Evolutionary conservation across 192 early-diverging fungal genomes (phyloP).

Genomic region (Gigaspora rosea): DNA sequence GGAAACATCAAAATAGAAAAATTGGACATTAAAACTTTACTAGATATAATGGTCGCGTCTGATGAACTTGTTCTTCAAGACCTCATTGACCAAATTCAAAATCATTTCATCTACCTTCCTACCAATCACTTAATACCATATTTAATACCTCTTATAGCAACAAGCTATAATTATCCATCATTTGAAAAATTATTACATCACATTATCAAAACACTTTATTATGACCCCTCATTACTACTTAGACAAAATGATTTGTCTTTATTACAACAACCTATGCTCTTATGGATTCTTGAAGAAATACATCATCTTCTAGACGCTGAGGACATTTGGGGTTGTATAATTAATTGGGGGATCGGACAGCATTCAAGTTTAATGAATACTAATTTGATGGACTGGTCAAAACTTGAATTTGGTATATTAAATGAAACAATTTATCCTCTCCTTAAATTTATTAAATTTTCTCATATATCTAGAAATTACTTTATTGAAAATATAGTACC

Average conservation of each 20-base stretch:
- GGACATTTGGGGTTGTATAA: slow-evolving; percentile 4
- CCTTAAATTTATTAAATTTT: background rate
- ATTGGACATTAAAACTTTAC: slow-evolving; percentile 6
- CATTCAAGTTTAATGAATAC: background rate
- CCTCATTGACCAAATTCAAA: background rate
- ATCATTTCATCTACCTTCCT: background rate
- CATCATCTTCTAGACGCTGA: background rate
- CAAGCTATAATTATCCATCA: background rate
- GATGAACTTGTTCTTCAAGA: slow-evolving; percentile 7
- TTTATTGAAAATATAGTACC: slow-evolving; percentile 1
- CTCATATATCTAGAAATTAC: slow-evolving; percentile 10
- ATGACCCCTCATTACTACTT: background rate
- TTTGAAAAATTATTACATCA: background rate
- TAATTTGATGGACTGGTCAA: background rate
- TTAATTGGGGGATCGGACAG: background rate
- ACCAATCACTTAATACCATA: background rate
- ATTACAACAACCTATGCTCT: background rate
- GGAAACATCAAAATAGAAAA: background rate
- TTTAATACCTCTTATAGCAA: background rate
- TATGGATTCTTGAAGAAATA: background rate
- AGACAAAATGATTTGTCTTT: slow-evolving; percentile 9
- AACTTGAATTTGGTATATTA: slow-evolving; percentile 2
- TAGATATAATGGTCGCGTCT: slow-evolving; percentile 6
- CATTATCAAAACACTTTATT: background rate
- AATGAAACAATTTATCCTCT: background rate